Evolutionary conservation across 148 eudicot genomes (phyloP), one percentile per base, ranked within the genome.

Genomic region (Cornus florida): DNA sequence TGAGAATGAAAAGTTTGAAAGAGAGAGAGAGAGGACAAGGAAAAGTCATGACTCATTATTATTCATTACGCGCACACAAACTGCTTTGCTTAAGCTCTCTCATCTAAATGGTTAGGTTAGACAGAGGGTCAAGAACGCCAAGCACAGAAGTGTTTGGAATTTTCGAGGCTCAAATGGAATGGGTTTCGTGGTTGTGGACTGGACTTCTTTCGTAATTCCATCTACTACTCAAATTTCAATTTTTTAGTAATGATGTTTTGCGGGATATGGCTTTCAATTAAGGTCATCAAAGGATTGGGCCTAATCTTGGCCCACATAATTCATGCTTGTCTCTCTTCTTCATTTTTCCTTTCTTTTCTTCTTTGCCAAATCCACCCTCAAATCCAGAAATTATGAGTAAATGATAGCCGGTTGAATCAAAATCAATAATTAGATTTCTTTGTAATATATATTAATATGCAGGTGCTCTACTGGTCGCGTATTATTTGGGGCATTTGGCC

Each of bases 81-180:
- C 22, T n/a, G 66, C 24, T 17, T 72, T 57, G 62, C 77, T n/a
- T 10, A 16, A 7, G 57, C 56, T 43, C 66, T 72, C 66, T n/a
- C 19, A 67, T 23, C 19, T 17, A 3, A 20, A 38, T 62, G 56
- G 31, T n/a, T 9, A 57, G 35, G 56, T 59, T 70, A 14, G 35
- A 32, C 75, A 48, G 66, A 32, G 79, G 70, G 85, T 83, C 85
- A 83, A 20, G 68, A 78, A 78, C 85, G 85, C 82, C 70, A 83
- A 82, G 78, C 48, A 35, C 4, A 17, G 62, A 57, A 12, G 20
- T 57, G 20, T 57, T 3, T 57, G 38, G 38, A 35, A 35, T 35
- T 35, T 35, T 57, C 2, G 1, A 11, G 19, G 64, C 0, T 14
- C 14, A 48, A 57, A 10, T 57, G 20, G 11, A 13, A 17, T 7